Base-by-base conservation (phyloP, 2,329 filamentous ascomycete genomes). In the Penicillium expansum region DNA sequence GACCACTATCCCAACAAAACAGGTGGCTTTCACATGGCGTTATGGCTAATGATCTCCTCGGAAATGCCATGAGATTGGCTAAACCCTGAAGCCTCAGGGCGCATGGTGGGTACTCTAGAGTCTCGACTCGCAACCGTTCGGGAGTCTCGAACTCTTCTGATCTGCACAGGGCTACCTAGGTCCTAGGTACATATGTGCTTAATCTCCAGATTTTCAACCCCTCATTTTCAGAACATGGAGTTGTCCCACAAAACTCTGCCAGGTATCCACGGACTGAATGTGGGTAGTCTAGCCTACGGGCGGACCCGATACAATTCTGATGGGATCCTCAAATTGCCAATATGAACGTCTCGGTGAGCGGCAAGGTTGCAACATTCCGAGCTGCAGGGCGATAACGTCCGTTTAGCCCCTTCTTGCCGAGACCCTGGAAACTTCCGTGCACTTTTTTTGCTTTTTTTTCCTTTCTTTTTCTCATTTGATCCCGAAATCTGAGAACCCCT, bases 351-450 rank as follows among this genome's bases (percentile, higher is more conserved):
- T 55, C 55, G 55, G 55, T 57, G 55, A 57, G 50, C 51, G 33
- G 43, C 61, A 60, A 57, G 57, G 49, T 54, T 52, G 57, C 52
- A 60, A 57, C 61, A 64, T 66, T 57, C 48, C 56, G 50, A 57
- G 43, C 58, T 22, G 43, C 56, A 58, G 48, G 55, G 39, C 57
- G 62, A 63, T 57, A 58, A 64, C 59, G 62, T 62, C 48, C 37
- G 62, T 59, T 65, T 56, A 45, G 37, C 43, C 60, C 58, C 59
- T 49, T 59, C 45, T 52, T 59, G 47, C 32, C 48, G 49, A 48
- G 47, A 60, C 37, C 45, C 48, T 43, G 49, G 24, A 48, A 38
- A 48, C 32, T 49, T 55, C 50, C 56, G 59, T 62, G 52, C 58
- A 47, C 58, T 56, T 56, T 62, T 57, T 57, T 18, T 9, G 4